Evolutionary conservation across 257 asterid genomes (phyloP).

Genomic region (Nicotiana sylvestris): DNA sequence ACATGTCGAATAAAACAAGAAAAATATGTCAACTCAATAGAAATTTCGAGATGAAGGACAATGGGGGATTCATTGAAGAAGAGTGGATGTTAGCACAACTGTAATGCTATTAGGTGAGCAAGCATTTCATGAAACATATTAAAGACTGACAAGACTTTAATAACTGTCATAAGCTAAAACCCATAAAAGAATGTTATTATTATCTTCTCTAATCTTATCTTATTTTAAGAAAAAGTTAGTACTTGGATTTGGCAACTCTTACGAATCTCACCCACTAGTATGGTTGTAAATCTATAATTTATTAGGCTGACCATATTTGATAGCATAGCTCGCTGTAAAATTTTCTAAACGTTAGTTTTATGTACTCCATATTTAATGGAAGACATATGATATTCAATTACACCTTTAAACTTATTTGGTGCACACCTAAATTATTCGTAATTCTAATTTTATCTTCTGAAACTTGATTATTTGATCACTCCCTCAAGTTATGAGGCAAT

Average conservation of each 20-base stretch:
- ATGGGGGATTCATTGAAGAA: not conserved
- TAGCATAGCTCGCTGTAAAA: not conserved
- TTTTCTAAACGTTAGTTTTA: too few relatives aligned
- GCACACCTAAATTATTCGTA: too few relatives aligned
- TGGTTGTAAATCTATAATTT: not conserved
- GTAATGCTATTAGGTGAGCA: constrained; percentile 43
- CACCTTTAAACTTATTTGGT: too few relatives aligned
- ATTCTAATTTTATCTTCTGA: too few relatives aligned
- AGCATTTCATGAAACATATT: constrained; percentile 13
- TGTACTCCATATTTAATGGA: too few relatives aligned
- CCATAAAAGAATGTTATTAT: not conserved
- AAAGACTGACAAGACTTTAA: not conserved
- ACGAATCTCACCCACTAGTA: not conserved
- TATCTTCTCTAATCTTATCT: not conserved
- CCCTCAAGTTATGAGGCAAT: too few relatives aligned
- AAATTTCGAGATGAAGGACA: not conserved
- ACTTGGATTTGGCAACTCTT: not conserved
- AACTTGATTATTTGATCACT: too few relatives aligned
- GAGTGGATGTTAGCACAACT: constrained; percentile 19
- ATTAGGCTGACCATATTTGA: not conserved
- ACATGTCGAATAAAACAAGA: not conserved
- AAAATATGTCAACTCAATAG: not conserved
- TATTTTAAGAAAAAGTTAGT: not conserved
- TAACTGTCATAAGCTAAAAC: constrained; percentile 12
- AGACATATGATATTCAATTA: too few relatives aligned